Evolutionary conservation across 164 flowering plant species (phyloP), one percentile per base, ranked within the genome.

Genomic region (Tinospora cordifolia): DNA sequence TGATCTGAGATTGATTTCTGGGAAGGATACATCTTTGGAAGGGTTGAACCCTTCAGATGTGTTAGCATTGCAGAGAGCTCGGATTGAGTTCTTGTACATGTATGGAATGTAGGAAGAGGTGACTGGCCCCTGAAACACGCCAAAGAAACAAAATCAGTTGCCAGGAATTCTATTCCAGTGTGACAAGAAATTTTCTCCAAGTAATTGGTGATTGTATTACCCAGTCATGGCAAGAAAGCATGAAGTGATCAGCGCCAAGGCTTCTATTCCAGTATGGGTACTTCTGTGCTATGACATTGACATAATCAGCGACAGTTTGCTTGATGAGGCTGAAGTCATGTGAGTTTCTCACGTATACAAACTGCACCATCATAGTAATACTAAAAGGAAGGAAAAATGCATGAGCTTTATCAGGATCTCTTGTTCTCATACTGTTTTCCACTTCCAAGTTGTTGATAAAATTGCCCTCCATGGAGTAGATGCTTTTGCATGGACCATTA

Each of bases 171-270:
- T 36, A 19, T 27, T 8, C 13, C 3, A 4, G 36, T 30, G 36
- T 2, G 36, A 30, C 36, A 30, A 30, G 4, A 30, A 4, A 30
- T 30, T 30, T 30, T 30, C 36, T 30, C 36, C 36, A 30, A 30
- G 36, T 1, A 30, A 30, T n/a, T n/a, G n/a, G n/a, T n/a, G n/a
- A n/a, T n/a, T n/a, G n/a, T n/a, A 11, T 59, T 72, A 86, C 89
- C 89, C 89, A 86, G 51, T 86, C 89, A 77, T 86, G 89, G 78
- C 89, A 86, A 46, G 87, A 78, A 38, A 86, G 82, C 83, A 86
- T 83, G 86, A 86, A 83, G 69, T 86, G 87, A 70, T 86, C 87
- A 11, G 86, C 84, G 12, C 86, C 87, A 36, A 79, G 81, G 77
- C 84, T 86, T 47, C 81, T 54, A 72, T 86, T 84, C 89, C 87